phyloP scores from a whole-genome alignment of 352 stramenopile species.

The Aphanomyces cochlioides region DNA sequence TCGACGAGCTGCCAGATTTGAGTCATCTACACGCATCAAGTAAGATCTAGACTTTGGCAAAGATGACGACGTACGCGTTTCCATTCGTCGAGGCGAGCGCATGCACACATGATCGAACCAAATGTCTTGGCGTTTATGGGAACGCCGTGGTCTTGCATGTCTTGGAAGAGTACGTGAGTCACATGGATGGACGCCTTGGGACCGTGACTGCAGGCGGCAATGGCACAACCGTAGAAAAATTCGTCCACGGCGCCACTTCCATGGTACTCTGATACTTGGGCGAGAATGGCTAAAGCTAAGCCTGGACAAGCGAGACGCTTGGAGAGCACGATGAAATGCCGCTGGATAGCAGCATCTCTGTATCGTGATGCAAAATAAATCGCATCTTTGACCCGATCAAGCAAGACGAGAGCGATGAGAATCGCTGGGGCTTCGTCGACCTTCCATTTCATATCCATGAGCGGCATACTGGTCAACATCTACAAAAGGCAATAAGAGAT shows the following conservation, averaged over 20 bases:
- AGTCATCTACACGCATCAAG: not conserved
- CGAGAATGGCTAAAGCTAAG: constrained; percentile 7
- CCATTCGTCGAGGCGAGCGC: constrained; percentile 63
- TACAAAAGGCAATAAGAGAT: constrained; percentile 6
- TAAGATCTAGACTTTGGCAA: not conserved
- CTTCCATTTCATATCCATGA: constrained; percentile 2
- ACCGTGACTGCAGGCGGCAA: constrained; percentile 70
- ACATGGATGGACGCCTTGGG: constrained; percentile 43
- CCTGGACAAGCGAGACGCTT: constrained; percentile 15
- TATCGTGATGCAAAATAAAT: constrained; percentile 13
- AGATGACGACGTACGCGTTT: constrained; percentile 44
- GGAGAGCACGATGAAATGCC: constrained; percentile 11
- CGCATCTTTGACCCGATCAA: constrained; percentile 18
- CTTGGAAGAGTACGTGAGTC: constrained; percentile 65
- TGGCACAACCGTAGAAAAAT: constrained; percentile 74
- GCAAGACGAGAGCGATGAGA: constrained; percentile 14
- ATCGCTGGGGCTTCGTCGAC: constrained; percentile 21
- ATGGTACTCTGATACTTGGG: not conserved
- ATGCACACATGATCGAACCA: constrained; percentile 61
- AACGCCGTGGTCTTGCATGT: constrained; percentile 62
- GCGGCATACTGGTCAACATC: not conserved
- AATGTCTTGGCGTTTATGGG: constrained; percentile 72
- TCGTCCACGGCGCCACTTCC: constrained; percentile 39
- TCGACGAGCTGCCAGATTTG: not conserved
- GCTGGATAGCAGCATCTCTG: not conserved